Evolutionary conservation across 1,284 basidiomycete species (phyloP).

Genomic region (Ustilago nuda): DNA sequence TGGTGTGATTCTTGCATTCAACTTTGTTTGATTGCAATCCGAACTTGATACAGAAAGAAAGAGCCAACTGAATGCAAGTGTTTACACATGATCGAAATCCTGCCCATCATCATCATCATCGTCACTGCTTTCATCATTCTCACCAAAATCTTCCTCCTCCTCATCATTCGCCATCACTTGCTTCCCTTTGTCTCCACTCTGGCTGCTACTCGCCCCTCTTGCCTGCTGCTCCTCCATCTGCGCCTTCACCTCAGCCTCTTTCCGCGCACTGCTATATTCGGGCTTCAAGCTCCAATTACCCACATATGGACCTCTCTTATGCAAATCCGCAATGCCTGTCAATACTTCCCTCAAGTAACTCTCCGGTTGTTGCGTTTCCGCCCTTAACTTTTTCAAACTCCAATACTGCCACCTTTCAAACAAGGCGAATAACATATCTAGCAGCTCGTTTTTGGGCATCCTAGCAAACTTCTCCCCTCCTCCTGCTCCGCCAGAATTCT

Average conservation of each 20-base stretch:
- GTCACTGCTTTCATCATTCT: conserved; percentile 33
- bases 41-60: no score
- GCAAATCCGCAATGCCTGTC: conserved; percentile 81
- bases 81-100: conserved; percentile 45
- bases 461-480: conserved; percentile 80
- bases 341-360: conserved; percentile 89
- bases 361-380: conserved; percentile 89
- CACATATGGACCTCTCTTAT: conserved; percentile 78
- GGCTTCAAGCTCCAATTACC: conserved; percentile 70
- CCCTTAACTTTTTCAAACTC: conserved; percentile 82
- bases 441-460: conserved; percentile 86
- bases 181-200: not conserved
- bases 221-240: conserved; percentile 14
- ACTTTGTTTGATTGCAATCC: no score
- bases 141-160: conserved; percentile 40
- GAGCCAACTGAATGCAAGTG: not conserved
- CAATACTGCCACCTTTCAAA: conserved; percentile 85
- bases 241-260: conserved; percentile 26
- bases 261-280: conserved; percentile 45
- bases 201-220: conserved; percentile 3
- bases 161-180: conserved; percentile 1
- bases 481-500: conserved; percentile 24
- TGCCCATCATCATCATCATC: conserved; percentile 42
- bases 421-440: conserved; percentile 83
- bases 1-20: no score